These are phyloP conservation scores for Trifolium pratense DNA, from an alignment of 306 rosid genomes.

Conservation along the genomic window DNA sequence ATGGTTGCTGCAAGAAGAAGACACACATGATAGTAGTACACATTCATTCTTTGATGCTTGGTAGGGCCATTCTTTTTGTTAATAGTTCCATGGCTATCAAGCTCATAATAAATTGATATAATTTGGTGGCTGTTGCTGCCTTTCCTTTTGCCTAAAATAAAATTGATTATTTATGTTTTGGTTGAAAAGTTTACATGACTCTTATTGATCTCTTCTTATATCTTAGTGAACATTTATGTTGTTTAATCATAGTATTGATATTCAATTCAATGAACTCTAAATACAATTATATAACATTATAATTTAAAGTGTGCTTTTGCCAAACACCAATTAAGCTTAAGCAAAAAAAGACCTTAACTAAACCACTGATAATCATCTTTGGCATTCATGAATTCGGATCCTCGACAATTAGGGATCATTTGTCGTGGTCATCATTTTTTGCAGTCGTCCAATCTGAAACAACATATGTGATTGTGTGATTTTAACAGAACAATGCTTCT, in stretches of 20 bases:
- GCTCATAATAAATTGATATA: slow-evolving; percentile 62
- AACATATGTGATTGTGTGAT: too few species aligned
- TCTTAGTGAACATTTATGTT: background rate
- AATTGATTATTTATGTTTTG: slow-evolving; percentile 41
- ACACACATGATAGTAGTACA: slow-evolving; percentile 43
- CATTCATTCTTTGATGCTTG: slow-evolving; percentile 80
- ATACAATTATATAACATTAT: background rate
- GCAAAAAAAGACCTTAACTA: too few species aligned
- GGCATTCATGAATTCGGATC: background rate
- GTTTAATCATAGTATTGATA: background rate
- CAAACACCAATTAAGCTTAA: too few species aligned
- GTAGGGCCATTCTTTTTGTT: slow-evolving; percentile 66
- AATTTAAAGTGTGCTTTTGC: too few species aligned
- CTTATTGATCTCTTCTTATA: slow-evolving; percentile 31
- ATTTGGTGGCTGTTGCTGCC: slow-evolving; percentile 50
- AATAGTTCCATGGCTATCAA: slow-evolving; percentile 66
- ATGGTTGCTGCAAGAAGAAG: slow-evolving; percentile 63
- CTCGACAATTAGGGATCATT: background rate
- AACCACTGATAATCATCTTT: too few species aligned
- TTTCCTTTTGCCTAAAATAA: slow-evolving; percentile 35
- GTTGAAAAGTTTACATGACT: slow-evolving; percentile 33
- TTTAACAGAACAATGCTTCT: background rate
- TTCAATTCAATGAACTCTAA: background rate
- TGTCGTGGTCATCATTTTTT: too few species aligned
- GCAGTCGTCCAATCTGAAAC: too few species aligned